phyloP scores from a whole-genome alignment of 108 stramenopile genomes.

The Schizochytrium sp. region DNA sequence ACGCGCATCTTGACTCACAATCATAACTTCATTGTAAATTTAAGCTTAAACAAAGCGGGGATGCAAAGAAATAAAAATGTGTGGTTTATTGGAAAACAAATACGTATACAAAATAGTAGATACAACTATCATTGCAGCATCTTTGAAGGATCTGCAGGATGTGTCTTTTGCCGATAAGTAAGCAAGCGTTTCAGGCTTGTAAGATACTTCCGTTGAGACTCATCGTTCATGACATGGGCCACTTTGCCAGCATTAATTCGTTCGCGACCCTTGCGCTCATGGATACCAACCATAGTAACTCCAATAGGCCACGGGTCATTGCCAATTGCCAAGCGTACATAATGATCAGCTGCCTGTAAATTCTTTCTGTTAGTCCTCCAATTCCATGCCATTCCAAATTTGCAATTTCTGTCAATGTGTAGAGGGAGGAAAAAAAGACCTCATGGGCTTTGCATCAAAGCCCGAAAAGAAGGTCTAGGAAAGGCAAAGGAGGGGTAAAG shows the following conservation, averaged over 20 bases:
- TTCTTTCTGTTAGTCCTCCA: not conserved
- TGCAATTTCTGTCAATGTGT: not conserved
- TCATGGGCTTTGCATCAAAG: not conserved
- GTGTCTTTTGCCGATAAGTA: constrained; percentile 89
- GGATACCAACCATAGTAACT: constrained; percentile 98
- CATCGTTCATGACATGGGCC: constrained; percentile 85
- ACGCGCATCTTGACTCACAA: no score
- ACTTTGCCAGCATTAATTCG: constrained; percentile 93
- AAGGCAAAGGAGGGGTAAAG: not conserved
- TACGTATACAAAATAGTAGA: no score
- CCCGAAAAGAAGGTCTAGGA: not conserved
- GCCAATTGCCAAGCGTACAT: constrained; percentile 93
- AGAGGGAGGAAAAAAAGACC: not conserved
- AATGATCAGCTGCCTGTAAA: constrained; percentile 87
- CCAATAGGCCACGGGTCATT: constrained; percentile 98
- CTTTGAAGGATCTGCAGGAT: constrained; percentile 75
- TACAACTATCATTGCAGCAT: constrained; percentile 53
- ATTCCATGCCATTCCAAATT: not conserved
- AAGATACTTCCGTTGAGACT: constrained; percentile 90
- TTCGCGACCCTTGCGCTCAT: constrained; percentile 91
- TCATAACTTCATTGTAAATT: no score
- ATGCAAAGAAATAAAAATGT: no score
- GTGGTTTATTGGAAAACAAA: no score
- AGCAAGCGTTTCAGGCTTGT: constrained; percentile 96
- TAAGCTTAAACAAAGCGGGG: no score